Base-by-base conservation (phyloP, 2,329 filamentous ascomycete genomes). In the Zasmidium cellare region DNA sequence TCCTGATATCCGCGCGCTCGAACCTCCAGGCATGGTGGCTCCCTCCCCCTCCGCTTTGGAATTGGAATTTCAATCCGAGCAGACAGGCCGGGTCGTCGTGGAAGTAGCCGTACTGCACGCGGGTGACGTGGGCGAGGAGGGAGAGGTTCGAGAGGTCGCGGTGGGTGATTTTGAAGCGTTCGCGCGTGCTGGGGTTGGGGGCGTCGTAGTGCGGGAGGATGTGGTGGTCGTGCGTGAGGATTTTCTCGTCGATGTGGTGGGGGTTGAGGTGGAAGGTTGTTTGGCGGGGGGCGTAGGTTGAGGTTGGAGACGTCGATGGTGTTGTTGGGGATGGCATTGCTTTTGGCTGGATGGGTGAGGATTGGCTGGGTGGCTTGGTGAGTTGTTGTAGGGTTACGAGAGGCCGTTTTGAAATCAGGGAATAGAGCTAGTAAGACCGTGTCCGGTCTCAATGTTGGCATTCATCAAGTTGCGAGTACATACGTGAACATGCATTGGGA, bases 231-330 rank as follows among this genome's bases (percentile, higher is more conserved):
- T 60, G 55, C 31, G 35, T 31, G 38, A 64, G 48, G 31, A 62
- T 31, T 35, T 62, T 60, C 28, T 64, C 61, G 55, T 62, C 57
- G 47, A 59, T 46, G 47, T 55, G n/a, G 25, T 56, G 24, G 28
- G 41, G 25, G 46, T 38, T 24, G 53, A 53, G 23, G 45, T 41
- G 53, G 49, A 64, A 61, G 6, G 49, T 16, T 22, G n/a, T 47
- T 31, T 54, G 54, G 48, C 61, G 61, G n/a, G 51, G 41, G 16
- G 9, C 14, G 45, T 47, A 47, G 45, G 19, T 16, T 47, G 45
- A 45, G 16, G 7, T 45, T 6, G 41, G 41, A n/a, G n/a, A 7
- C 41, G 19, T 46, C 19, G 41, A 7, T 31, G 28, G 14, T 7
- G 35, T 41, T 41, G 35, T 9, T 41, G 35, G 35, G 16, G 35